Evolutionary conservation across 257 asterid genomes (phyloP), one percentile per base, ranked within the genome.

Genomic region (Solanum peruvianum): DNA sequence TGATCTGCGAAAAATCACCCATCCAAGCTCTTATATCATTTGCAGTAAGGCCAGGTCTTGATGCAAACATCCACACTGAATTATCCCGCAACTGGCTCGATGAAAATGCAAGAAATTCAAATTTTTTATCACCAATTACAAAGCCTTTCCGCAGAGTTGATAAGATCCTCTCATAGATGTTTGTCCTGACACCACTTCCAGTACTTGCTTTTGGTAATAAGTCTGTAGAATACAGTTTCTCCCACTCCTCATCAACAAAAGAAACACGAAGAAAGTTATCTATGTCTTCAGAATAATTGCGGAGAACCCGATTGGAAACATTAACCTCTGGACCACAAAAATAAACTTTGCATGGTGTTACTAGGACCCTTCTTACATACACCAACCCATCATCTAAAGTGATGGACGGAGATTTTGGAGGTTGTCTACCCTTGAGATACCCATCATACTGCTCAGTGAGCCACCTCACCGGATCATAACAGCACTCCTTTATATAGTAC

Each of bases 1-100:
- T 92, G 76, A 96, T 96, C 64, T 87, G 31, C 6, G 88, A 87
- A 89, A 95, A 96, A 66, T 96, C 93, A 1, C 99, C 99, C 99
- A 96, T 95, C 98, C 98, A 95, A 31, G 25, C 52, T 87, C 99
- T 93, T 67, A 95, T 95, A 58, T 80, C 90, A 87, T 92, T 90
- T 56, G 97, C 96, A 85, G 89, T 73, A 41, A 89, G 86, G 49
- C 84, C 89, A 64, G 58, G 35, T 42, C 91, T 91, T 23, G 98
- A 89, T 58, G 99, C 95, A 92, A 97, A 95, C 99, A 97, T 97
- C 99, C 99, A 97, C 21, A 90, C 90, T 27, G 98, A 94, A 86
- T 94, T 94, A 4, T 97, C 99, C 70, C 96, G 89, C 89, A 97
- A 86, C 89, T 97, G 98, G 89, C 99, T 97, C 3, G 98, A 94